Conservation (phyloP, 495 filamentous ascomycete genomes). For the Daldinia caldariorum region DNA sequence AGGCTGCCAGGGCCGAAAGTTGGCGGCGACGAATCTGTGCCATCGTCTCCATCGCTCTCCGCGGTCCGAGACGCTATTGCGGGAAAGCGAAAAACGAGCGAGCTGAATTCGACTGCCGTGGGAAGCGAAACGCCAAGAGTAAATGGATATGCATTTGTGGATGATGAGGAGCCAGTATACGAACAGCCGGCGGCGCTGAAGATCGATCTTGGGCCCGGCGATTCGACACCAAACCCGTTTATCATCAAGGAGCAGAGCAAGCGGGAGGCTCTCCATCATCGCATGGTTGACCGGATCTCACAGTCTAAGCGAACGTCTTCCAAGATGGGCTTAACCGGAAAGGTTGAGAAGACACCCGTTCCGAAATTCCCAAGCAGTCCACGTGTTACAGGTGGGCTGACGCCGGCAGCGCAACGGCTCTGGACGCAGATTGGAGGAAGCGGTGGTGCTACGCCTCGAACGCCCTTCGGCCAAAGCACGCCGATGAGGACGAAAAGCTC, state of each 20-base stretch:
- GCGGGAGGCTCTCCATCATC: slow-evolving; percentile 85
- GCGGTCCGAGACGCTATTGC: slow-evolving; percentile 88
- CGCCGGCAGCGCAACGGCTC: slow-evolving; percentile 84
- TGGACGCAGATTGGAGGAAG: slow-evolving; percentile 71
- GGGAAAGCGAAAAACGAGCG: slow-evolving; percentile 70
- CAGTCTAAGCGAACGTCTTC: slow-evolving; percentile 70
- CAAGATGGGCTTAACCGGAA: slow-evolving; percentile 61
- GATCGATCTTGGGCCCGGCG: slow-evolving; percentile 66
- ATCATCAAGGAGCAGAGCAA: slow-evolving; percentile 77
- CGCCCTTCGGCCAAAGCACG: slow-evolving; percentile 57
- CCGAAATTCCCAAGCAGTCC: slow-evolving; percentile 84
- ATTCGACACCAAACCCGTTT: slow-evolving; percentile 81
- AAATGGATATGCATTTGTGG: slow-evolving; percentile 93
- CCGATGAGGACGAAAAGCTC: slow-evolving; percentile 49
- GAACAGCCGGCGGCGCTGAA: slow-evolving; percentile 45
- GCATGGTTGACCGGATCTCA: slow-evolving; percentile 87
- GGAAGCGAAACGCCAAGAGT: slow-evolving; percentile 84
- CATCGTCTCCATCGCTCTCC: slow-evolving; percentile 83
- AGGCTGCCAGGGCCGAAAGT: slow-evolving; percentile 64
- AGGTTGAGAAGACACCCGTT: slow-evolving; percentile 66
- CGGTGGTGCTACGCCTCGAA: slow-evolving; percentile 59
- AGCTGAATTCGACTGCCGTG: slow-evolving; percentile 71
- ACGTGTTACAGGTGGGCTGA: slow-evolving; percentile 67
- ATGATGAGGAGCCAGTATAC: slow-evolving; percentile 70
- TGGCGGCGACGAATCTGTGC: slow-evolving; percentile 50